Evolutionary conservation across 768 basidiomycete genomes (phyloP), one percentile per base, ranked within the genome.

Genomic region (Panaeolus cyanescens): DNA sequence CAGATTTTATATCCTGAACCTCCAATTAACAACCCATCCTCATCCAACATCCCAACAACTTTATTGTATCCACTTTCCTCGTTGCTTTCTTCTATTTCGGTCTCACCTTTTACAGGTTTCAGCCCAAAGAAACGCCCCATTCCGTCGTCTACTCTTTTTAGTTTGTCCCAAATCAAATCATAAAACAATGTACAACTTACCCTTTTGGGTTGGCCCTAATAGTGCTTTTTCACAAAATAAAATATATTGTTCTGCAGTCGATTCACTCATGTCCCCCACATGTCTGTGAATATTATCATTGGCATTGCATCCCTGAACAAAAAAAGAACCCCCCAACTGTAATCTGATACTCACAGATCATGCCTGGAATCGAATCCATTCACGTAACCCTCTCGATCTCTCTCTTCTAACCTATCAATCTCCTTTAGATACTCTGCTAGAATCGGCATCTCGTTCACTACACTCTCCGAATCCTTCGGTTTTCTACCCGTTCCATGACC

Each of bases 1-100:
- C 87, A 93, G 54, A 93, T 83, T 54, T 76, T 76, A 74, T 90
- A 87, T 55, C 74, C 73, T 62, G 85, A 83, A 1, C 90, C 92
- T 3, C 90, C 85, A 68, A 77, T 77, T 64, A 75, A 61, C 55
- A 59, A n/a, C n/a, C n/a, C n/a, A n/a, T 54, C 72, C 60, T 34
- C 59, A 22, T 53, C 55, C 59, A 54, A 12, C 36, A 60, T 32
- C 59, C 60, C 42, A 59, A 17, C 60, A 68, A 40, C 36, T 64
- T 39, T 36, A 61, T 57, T 58, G 55, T 39, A 33, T 22, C 58
- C 40, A 34, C 53, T 42, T 34, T 53, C 62, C 56, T 57, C 55
- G 32, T 64, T 25, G 39, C 60, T 56, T 55, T 39, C 58, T 54
- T 56, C 32, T 59, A 54, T 50, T n/a, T n/a, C n/a, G 3, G 45